phyloP scores from a whole-genome alignment of 2,329 filamentous ascomycete genomes.

The Phaeosphaeriaceae sp. region DNA sequence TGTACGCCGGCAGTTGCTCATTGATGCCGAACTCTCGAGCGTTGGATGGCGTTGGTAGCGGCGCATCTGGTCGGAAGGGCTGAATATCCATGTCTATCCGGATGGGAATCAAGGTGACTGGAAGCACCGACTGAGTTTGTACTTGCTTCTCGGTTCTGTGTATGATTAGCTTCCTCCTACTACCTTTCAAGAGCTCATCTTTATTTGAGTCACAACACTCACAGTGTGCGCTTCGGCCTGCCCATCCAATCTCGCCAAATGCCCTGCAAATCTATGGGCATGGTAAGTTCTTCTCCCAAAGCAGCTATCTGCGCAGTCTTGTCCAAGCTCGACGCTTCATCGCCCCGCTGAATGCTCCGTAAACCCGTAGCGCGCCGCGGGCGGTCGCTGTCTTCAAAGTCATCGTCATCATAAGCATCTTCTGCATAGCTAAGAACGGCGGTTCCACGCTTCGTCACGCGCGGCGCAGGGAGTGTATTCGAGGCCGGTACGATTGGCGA shows the following conservation, averaged over 20 bases:
- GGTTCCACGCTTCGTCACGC: constrained; percentile 96
- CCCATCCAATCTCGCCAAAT: constrained; percentile 97
- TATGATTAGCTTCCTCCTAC: constrained; percentile 14
- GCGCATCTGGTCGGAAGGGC: constrained; percentile 70
- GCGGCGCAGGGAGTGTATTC: constrained; percentile 69
- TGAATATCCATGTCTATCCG: constrained; percentile 94
- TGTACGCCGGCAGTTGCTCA: constrained; percentile 77
- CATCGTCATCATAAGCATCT: constrained; percentile 87
- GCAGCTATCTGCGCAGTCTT: constrained; percentile 73
- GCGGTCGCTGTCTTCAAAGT: constrained; percentile 76
- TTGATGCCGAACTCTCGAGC: constrained; percentile 66
- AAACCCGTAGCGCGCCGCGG: constrained; percentile 77
- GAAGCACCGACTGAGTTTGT: constrained; percentile 73
- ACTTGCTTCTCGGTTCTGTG: constrained; percentile 65
- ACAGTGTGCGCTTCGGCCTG: constrained; percentile 62
- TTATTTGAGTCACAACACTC: constrained; percentile 35
- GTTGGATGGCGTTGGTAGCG: constrained; percentile 69
- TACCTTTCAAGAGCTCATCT: constrained; percentile 17
- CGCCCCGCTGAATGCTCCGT: constrained; percentile 75
- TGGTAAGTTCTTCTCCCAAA: constrained; percentile 79
- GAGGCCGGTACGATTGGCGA: constrained; percentile 79
- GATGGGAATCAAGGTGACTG: constrained; percentile 90
- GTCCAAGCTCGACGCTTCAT: constrained; percentile 63
- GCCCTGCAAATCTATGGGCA: constrained; percentile 83
- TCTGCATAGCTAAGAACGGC: constrained; percentile 98